Evolutionary conservation across 176 grass and related monocot genomes (phyloP).

Genomic region (bread wheat (Triticum aestivum)): DNA sequence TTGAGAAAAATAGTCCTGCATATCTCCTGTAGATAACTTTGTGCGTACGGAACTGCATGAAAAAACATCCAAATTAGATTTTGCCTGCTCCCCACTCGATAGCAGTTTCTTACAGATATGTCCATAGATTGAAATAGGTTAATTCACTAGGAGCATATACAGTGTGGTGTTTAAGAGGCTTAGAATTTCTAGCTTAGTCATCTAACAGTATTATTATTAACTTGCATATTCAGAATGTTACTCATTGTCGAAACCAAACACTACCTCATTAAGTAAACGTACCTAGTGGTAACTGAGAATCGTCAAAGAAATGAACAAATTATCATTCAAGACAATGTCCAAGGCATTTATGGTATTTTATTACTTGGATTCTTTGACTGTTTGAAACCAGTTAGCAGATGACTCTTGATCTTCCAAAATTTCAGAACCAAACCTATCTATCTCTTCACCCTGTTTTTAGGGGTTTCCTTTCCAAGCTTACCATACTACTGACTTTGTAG

Average conservation of each 20-base stretch:
- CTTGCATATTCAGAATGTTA: not conserved
- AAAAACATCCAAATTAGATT: constrained; percentile 3
- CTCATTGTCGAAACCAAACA: not conserved
- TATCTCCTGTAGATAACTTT: constrained; percentile 99
- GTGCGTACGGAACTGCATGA: constrained; percentile 70
- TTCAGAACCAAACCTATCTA: not conserved
- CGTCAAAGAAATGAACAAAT: not conserved
- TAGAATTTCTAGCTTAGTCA: not conserved
- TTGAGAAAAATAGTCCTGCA: constrained; percentile 96
- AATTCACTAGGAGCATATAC: not conserved
- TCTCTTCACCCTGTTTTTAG: not conserved
- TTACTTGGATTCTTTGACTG: not conserved
- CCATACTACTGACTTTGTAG: not conserved
- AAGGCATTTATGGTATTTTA: not conserved
- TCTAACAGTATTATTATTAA: not conserved
- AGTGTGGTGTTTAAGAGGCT: not conserved
- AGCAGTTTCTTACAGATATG: not conserved
- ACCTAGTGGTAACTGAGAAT: not conserved
- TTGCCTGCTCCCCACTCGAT: not conserved
- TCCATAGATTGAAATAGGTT: constrained; percentile 7
- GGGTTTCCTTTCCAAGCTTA: not conserved
- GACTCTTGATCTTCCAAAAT: not conserved
- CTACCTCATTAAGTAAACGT: not conserved
- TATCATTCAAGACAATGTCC: too few species aligned
- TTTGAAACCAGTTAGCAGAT: not conserved